These are phyloP conservation scores for Suillus subaureus DNA, from an alignment of 768 basidiomycete genomes.

Conservation along the genomic window DNA sequence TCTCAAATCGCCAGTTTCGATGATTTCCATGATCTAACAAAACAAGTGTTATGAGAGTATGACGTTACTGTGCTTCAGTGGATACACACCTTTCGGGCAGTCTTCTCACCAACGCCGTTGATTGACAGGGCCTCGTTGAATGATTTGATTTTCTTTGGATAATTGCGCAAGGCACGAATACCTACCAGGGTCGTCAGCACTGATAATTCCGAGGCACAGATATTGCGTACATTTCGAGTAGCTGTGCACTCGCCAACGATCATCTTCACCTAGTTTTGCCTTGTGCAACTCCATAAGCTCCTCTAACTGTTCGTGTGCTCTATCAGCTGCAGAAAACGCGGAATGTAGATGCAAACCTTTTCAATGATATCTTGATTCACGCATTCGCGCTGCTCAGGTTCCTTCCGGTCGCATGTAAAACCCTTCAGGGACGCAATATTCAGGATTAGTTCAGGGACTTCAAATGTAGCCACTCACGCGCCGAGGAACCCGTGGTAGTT, in stretches of 20 bases:
- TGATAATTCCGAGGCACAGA: no score
- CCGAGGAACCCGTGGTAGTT: slow-evolving; percentile 13
- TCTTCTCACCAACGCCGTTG: slow-evolving; percentile 70
- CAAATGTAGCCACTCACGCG: background rate
- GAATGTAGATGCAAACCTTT: slow-evolving; percentile 48
- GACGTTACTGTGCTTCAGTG: background rate
- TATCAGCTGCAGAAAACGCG: slow-evolving; percentile 2
- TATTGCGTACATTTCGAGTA: slow-evolving; percentile 62
- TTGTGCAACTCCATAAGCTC: slow-evolving; percentile 69
- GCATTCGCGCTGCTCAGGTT: slow-evolving; percentile 36
- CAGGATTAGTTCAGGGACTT: background rate
- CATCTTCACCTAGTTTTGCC: slow-evolving; percentile 58
- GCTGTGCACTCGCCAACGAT: slow-evolving; percentile 66
- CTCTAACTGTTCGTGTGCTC: slow-evolving; percentile 48
- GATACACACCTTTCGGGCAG: slow-evolving; percentile 65
- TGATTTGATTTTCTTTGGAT: slow-evolving; percentile 60
- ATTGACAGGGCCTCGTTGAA: slow-evolving; percentile 62
- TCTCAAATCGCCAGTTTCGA: slow-evolving; percentile 70
- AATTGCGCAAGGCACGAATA: slow-evolving; percentile 56
- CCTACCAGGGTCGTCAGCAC: slow-evolving; percentile 40
- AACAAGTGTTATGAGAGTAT: background rate
- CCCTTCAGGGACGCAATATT: slow-evolving; percentile 42
- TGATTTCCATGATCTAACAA: slow-evolving; percentile 76
- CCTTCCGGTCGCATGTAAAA: slow-evolving; percentile 66
- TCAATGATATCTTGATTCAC: slow-evolving; percentile 76